Evolutionary conservation across 139 green algal species (phyloP).

Genomic region (Bryopsis sp.): DNA sequence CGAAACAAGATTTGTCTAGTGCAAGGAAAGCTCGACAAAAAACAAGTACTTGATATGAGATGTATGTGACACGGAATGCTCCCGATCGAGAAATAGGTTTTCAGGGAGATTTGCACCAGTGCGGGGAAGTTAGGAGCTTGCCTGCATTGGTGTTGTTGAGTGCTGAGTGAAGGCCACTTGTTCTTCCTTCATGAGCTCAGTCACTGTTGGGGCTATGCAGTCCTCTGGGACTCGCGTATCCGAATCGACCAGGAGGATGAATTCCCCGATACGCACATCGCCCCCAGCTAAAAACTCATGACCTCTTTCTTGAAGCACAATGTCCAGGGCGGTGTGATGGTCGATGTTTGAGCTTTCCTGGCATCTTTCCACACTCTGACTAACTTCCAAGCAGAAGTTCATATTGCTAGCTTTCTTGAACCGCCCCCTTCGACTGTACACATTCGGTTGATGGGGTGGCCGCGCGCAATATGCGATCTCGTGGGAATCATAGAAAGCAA

Average conservation of each 20-base stretch:
- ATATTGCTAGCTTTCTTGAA: conserved; percentile 31
- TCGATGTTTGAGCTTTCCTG: neutral
- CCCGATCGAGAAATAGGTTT: no score
- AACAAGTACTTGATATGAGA: no score
- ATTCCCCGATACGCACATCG: neutral
- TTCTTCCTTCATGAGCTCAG: neutral
- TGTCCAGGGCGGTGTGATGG: neutral
- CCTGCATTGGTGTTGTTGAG: conserved; percentile 2
- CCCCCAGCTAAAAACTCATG: neutral
- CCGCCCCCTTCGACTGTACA: conserved; percentile 2
- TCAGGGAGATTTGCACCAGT: no score
- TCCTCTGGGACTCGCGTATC: conserved; percentile 7
- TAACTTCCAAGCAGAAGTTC: conserved; percentile 18
- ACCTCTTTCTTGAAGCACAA: neutral
- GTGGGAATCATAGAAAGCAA: neutral
- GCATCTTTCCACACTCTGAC: neutral
- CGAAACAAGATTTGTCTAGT: no score
- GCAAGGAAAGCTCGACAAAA: no score
- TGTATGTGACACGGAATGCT: no score
- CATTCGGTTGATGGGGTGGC: neutral
- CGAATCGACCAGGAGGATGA: conserved; percentile 1
- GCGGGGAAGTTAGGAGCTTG: neutral
- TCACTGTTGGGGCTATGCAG: conserved; percentile 12
- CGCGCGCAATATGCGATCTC: neutral
- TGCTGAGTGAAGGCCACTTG: conserved; percentile 10